Conservation (phyloP, 1,284 basidiomycete species). For the Malassezia psittaci region DNA sequence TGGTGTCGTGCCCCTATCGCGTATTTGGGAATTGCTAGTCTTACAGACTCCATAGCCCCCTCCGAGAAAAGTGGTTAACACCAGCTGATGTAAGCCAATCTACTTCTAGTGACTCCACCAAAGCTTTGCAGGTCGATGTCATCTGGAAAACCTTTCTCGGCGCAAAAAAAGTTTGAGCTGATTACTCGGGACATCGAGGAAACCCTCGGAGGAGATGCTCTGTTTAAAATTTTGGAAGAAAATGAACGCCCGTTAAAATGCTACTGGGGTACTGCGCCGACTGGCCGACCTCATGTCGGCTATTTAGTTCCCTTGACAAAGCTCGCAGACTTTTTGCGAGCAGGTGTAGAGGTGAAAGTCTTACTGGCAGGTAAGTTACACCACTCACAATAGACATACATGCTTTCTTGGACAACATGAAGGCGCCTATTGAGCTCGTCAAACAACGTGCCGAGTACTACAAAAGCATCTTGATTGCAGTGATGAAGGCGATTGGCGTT, state of each 20-base stretch:
- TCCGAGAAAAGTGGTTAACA: neutral
- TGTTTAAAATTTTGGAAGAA: constrained; percentile 71
- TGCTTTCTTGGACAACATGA: constrained; percentile 94
- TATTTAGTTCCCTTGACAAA: constrained; percentile 94
- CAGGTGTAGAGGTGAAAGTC: constrained; percentile 82
- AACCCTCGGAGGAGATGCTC: constrained; percentile 71
- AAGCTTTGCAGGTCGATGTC: neutral
- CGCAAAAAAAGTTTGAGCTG: constrained; percentile 56
- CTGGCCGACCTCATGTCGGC: constrained; percentile 83
- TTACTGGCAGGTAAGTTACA: constrained; percentile 61
- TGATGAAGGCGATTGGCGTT: constrained; percentile 80
- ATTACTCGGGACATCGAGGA: constrained; percentile 82
- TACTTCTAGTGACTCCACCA: neutral
- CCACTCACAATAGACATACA: constrained; percentile 64
- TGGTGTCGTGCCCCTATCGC: too few relatives aligned
- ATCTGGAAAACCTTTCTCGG: constrained; percentile 4
- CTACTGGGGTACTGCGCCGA: constrained; percentile 72
- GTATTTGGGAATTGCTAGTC: too few relatives aligned
- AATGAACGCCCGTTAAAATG: constrained; percentile 27
- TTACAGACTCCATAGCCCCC: neutral
- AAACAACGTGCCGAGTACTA: constrained; percentile 84
- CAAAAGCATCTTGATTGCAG: constrained; percentile 65
- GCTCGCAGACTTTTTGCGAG: constrained; percentile 89
- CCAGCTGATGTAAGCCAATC: neutral
- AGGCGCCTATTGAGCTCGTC: constrained; percentile 90